Base-by-base conservation (phyloP, 2,329 filamentous ascomycete genomes). In the Massarina eburnea region DNA sequence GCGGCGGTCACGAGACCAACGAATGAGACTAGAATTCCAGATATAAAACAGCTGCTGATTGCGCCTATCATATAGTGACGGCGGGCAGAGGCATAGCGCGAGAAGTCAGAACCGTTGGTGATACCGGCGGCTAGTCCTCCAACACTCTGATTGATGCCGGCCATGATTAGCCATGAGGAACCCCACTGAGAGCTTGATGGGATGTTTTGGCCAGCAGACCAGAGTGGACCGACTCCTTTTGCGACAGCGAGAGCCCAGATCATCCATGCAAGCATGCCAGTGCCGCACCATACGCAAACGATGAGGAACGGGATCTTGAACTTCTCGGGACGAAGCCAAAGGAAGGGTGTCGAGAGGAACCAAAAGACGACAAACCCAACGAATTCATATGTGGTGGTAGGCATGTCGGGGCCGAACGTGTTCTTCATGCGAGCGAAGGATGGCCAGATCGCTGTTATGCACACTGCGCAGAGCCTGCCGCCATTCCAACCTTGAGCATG, bases 271-370 rank as follows among this genome's bases (percentile, higher is more conserved):
- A 78, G 38, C 76, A 79, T 79, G 12, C 70, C 74, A 3, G 74
- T 14, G 12, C 71, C 71, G 44, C 73, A 76, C 56, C 73, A 75
- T 4, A 68, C 55, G 37, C 68, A 74, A 5, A 74, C 71, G 15
- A 76, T 50, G 30, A 74, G 62, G 50, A 79, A 78, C 0, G 74
- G 74, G 4, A 73, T 59, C 57, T 74, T 76, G 61, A 76, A 77
- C n/a, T 71, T 72, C 47, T 79, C 76, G 0, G 76, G 76, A 0
- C 71, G 69, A n/a, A 79, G 71, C 61, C 72, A 74, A 2, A 79
- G 58, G 48, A 80, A 76, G 0, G 76, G 77, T 0, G 62, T 62
- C 1, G 62, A 68, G 0, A 70, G 45, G 15, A 66, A 61, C 63
- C 63, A 67, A 36, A 68, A 70, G 0, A 68, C 47, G 0, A 68